phyloP scores from a whole-genome alignment of 2,329 filamentous ascomycete genomes.

The Ophiostoma populinum region DNA sequence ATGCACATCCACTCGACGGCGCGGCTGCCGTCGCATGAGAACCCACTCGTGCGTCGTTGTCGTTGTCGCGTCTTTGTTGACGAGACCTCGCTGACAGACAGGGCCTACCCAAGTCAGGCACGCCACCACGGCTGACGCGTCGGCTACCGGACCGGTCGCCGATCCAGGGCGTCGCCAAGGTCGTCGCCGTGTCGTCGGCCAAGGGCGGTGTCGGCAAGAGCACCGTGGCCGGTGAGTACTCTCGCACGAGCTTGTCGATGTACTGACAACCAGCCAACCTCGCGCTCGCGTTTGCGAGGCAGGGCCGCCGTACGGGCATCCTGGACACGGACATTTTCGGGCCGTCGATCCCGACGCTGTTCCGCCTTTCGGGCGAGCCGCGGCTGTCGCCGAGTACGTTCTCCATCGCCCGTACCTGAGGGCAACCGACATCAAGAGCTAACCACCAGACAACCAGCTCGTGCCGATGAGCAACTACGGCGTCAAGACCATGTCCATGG shows the following conservation, averaged over 20 bases:
- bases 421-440: background rate
- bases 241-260: no score
- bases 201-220: slow-evolving; percentile 98
- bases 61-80: background rate
- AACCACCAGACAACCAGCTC: slow-evolving; percentile 47
- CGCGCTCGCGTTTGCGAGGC: slow-evolving; percentile 67
- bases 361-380: slow-evolving; percentile 67
- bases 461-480: slow-evolving; percentile 87
- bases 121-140: slow-evolving; percentile 58
- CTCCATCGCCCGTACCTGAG: background rate
- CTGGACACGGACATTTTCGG: slow-evolving; percentile 95
- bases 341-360: slow-evolving; percentile 78
- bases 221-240: slow-evolving; percentile 55
- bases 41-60: slow-evolving; percentile 50
- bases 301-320: slow-evolving; percentile 69
- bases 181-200: slow-evolving; percentile 92
- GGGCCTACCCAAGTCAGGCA: slow-evolving; percentile 70
- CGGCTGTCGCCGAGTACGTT: slow-evolving; percentile 52
- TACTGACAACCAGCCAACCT: slow-evolving; percentile 68
- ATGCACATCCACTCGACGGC: no score
- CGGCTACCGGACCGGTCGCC: slow-evolving; percentile 65
- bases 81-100: slow-evolving; percentile 26
- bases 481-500: slow-evolving; percentile 97
- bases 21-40: slow-evolving; percentile 72
- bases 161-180: slow-evolving; percentile 71